A percentile compares a stretch with the other conserved stretches of the same genome.
Evolutionary conservation across 1,139 yeast species (phyloP).

Genomic region (Geotrichum klebahnii): DNA sequence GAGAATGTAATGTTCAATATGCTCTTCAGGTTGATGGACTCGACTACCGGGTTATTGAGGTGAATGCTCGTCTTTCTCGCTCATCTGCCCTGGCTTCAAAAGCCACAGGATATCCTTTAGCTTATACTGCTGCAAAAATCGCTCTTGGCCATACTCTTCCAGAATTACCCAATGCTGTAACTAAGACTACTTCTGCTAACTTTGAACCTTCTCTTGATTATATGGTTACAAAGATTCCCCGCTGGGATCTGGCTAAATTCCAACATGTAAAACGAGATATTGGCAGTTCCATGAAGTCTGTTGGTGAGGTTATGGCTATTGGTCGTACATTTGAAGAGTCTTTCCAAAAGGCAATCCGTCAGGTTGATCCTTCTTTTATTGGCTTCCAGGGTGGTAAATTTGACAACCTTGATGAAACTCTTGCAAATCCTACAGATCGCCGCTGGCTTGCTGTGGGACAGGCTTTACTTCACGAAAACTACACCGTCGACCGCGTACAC

Average conservation of each 20-base stretch:
- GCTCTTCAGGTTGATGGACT: conserved; percentile 92
- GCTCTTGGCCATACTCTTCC: conserved; percentile 95
- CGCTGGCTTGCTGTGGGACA: conserved; percentile 98
- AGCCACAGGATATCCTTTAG: conserved; percentile 98
- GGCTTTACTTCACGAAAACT: conserved; percentile 85
- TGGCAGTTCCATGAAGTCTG: conserved; percentile 95
- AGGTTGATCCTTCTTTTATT: conserved; percentile 83
- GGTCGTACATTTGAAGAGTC: conserved; percentile 98
- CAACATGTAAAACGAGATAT: conserved; percentile 84
- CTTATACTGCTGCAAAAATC: conserved; percentile 95
- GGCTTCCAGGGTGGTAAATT: conserved; percentile 91
- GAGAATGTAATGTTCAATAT: conserved; percentile 98
- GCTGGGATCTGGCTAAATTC: conserved; percentile 98
- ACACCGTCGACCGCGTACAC: conserved; percentile 90
- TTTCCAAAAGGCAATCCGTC: conserved; percentile 95
- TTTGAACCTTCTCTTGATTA: conserved; percentile 97
- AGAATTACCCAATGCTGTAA: conserved; percentile 91
- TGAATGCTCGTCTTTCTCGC: conserved; percentile 94
- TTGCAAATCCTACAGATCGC: conserved; percentile 91
- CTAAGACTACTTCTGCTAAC: conserved; percentile 92
- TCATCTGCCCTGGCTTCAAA: conserved; percentile 97
- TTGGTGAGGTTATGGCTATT: conserved; percentile 97
- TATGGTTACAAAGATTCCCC: conserved; percentile 95
- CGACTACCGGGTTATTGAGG: conserved; percentile 97
- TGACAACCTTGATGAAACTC: conserved; percentile 72